Percentiles rank a stretch among this genome's conserved stretches.
These are phyloP conservation scores for Leccinellum rugosiceps DNA, from an alignment of 768 basidiomycete genomes.

Conservation along the genomic window DNA sequence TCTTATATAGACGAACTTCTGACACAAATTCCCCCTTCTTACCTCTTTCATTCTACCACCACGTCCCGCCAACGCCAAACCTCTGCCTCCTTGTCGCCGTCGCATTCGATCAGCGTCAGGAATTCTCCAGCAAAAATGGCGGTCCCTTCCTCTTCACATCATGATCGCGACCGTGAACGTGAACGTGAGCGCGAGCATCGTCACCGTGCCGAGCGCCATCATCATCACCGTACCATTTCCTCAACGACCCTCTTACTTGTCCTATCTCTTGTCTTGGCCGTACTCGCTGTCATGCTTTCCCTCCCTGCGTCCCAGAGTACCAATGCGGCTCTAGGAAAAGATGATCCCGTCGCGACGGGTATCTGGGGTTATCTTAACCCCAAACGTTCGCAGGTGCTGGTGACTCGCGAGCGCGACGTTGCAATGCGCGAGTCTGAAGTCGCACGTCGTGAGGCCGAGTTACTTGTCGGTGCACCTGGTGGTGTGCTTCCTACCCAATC, in stretches of 20 bases:
- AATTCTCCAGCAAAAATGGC: slow-evolving; percentile 59
- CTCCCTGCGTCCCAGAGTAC: slow-evolving; percentile 57
- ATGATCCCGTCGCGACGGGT: slow-evolving; percentile 44
- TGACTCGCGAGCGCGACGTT: slow-evolving; percentile 75
- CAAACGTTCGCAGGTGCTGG: slow-evolving; percentile 76
- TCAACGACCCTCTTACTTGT: slow-evolving; percentile 87
- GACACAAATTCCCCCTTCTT: neutral
- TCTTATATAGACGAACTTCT: slow-evolving; percentile 19
- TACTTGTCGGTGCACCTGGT: slow-evolving; percentile 79
- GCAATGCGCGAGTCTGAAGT: slow-evolving; percentile 85
- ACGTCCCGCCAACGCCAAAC: slow-evolving; percentile 67
- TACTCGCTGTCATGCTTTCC: slow-evolving; percentile 89
- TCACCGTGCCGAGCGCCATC: slow-evolving; percentile 61
- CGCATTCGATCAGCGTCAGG: slow-evolving; percentile 57
- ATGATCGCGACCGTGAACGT: slow-evolving; percentile 51
- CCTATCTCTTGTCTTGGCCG: slow-evolving; percentile 80
- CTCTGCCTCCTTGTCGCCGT: slow-evolving; percentile 75
- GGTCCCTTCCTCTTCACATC: slow-evolving; percentile 80
- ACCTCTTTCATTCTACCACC: slow-evolving; percentile 35
- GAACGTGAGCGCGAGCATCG: slow-evolving; percentile 55
- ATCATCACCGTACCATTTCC: slow-evolving; percentile 82
- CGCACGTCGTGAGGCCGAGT: slow-evolving; percentile 82
- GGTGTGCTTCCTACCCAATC: slow-evolving; percentile 64
- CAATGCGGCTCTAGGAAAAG: slow-evolving; percentile 28
- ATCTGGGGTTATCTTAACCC: slow-evolving; percentile 76